Percentiles rank a stretch among this genome's conserved stretches.
phyloP scores from a whole-genome alignment of 2,329 filamentous ascomycete species.

The Aurifilum marmelostoma region DNA sequence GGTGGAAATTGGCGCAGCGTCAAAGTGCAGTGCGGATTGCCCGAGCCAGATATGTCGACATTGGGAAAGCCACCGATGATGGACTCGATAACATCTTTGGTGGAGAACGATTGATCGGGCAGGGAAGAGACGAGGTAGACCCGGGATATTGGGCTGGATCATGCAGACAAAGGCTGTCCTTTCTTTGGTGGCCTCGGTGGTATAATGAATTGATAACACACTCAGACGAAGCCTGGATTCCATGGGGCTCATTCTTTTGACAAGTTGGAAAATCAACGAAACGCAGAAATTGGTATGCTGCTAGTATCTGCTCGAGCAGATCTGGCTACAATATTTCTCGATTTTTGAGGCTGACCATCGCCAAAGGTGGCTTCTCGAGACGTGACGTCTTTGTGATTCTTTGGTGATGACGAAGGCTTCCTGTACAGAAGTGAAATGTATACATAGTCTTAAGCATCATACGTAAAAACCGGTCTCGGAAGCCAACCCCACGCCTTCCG shows the following conservation, averaged over 20 bases:
- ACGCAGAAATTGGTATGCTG: too few relatives aligned
- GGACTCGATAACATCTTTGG: conserved; percentile 29
- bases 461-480: conserved; percentile 14
- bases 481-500: not conserved
- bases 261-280: too few relatives aligned
- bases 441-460: not conserved
- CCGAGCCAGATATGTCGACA: conserved; percentile 32
- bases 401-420: not conserved
- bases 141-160: not conserved
- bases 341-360: too few relatives aligned
- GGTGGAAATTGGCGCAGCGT: conserved; percentile 43
- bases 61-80: conserved; percentile 34
- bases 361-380: not conserved
- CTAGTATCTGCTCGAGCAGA: not conserved
- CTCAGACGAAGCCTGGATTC: not conserved
- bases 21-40: conserved; percentile 41
- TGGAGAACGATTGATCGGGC: conserved; percentile 17
- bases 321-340: not conserved
- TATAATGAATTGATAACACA: not conserved
- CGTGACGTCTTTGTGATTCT: not conserved
- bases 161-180: not conserved
- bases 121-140: not conserved
- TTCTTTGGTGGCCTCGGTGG: not conserved
- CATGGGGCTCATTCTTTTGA: not conserved
- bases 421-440: not conserved